These are phyloP conservation scores for Ceratocystis huliohia DNA, from an alignment of 2,329 filamentous ascomycete species.

Conservation along the genomic window DNA sequence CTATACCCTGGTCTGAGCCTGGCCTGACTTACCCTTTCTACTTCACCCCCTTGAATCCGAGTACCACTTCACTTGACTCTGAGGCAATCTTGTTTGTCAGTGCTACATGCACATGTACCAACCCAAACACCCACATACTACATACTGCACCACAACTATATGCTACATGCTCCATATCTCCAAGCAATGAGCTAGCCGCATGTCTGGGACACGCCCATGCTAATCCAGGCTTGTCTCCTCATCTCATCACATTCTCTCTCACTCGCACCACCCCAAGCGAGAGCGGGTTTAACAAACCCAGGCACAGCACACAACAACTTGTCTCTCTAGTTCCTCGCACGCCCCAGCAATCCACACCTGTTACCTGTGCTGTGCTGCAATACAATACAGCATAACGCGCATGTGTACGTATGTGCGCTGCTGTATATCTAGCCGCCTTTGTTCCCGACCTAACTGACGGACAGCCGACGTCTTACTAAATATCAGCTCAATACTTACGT, in stretches of 20 bases:
- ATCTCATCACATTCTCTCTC: neutral
- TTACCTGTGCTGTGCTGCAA: neutral
- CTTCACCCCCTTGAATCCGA: neutral
- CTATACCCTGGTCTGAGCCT: neutral
- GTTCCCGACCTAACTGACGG: neutral
- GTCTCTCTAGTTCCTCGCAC: neutral
- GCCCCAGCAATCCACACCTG: neutral
- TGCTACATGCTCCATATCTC: neutral
- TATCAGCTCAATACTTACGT: neutral
- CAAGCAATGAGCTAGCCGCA: neutral
- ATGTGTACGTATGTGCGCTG: neutral
- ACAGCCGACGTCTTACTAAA: neutral
- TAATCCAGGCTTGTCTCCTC: neutral
- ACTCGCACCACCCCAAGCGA: neutral
- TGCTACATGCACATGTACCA: conserved; percentile 1
- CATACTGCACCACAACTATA: neutral
- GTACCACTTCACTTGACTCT: neutral
- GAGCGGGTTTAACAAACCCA: neutral
- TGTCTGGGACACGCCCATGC: conserved; percentile 2
- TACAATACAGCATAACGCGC: neutral
- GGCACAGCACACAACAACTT: no score
- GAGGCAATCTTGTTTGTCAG: neutral
- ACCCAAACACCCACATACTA: neutral
- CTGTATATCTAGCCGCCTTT: neutral
- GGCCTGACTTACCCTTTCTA: neutral